phyloP scores from a whole-genome alignment of 257 asterid species.

The Penstemon barbatus region DNA sequence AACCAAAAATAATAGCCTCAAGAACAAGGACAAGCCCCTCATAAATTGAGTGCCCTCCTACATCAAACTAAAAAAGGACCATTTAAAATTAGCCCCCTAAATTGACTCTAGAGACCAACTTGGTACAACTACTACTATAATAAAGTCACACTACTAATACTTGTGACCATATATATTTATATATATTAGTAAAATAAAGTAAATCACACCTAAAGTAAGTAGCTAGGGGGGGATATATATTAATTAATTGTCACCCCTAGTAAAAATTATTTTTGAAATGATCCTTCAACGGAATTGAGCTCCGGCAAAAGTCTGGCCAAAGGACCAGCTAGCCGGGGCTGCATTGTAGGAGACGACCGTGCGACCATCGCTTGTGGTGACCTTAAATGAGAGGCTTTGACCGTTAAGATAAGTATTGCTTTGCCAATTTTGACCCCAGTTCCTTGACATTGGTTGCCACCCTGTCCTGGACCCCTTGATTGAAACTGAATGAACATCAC shows the following conservation, averaged over 20 bases:
- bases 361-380: constrained; percentile 77
- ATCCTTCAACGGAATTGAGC: constrained; percentile 57
- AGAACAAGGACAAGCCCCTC: constrained; percentile 27
- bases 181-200: neutral
- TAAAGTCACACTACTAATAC: constrained; percentile 44
- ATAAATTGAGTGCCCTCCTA: constrained; percentile 34
- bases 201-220: neutral
- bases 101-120: constrained; percentile 27
- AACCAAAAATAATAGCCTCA: constrained; percentile 23
- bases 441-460: constrained; percentile 87
- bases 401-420: constrained; percentile 74
- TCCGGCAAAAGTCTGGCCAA: constrained; percentile 81
- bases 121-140: neutral
- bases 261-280: neutral
- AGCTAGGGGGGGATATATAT: too few relatives aligned
- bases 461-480: constrained; percentile 75
- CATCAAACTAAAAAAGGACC: constrained; percentile 30
- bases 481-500: constrained; percentile 74
- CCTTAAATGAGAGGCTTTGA: constrained; percentile 80
- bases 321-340: constrained; percentile 77
- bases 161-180: constrained; percentile 23
- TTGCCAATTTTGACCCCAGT: constrained; percentile 96
- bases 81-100: constrained; percentile 49
- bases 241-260: neutral
- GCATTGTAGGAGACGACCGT: constrained; percentile 62